phyloP scores from a whole-genome alignment of 176 grass and related monocot genomes.

The Rhynchospora breviuscula region DNA sequence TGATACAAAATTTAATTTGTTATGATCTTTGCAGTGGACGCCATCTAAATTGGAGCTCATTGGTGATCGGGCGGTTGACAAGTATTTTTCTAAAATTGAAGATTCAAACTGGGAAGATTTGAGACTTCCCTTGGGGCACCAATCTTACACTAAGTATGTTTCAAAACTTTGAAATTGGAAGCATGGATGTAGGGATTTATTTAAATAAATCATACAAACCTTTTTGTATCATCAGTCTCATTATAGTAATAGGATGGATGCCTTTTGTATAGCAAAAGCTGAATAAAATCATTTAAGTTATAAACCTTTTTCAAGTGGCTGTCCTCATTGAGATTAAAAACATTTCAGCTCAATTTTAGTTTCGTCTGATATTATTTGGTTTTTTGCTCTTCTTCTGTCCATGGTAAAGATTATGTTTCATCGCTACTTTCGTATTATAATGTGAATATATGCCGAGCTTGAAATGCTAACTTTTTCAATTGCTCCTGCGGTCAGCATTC shows the following conservation, averaged over 20 bases:
- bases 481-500: not conserved
- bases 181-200: not conserved
- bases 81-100: slow-evolving; percentile 66
- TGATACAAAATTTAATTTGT: not conserved
- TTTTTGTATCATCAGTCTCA: not conserved
- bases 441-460: not conserved
- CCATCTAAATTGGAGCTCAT: slow-evolving; percentile 66
- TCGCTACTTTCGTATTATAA: not conserved
- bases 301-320: not conserved
- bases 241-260: not conserved
- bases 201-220: not conserved
- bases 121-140: slow-evolving; percentile 32
- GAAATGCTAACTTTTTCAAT: not conserved
- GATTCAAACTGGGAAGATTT: slow-evolving; percentile 74
- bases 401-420: not conserved
- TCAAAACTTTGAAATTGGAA: slow-evolving; percentile 50
- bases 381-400: not conserved
- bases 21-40: slow-evolving; percentile 66
- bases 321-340: not conserved
- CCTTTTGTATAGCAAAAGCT: not conserved
- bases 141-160: slow-evolving; percentile 31
- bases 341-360: not conserved
- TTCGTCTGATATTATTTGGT: not conserved
- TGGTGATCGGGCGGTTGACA: slow-evolving; percentile 40
- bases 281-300: not conserved